Evolutionary conservation across 2,329 filamentous ascomycete genomes (phyloP), one percentile per base, ranked within the genome.

Genomic region (Aspergillus spinulosporus): DNA sequence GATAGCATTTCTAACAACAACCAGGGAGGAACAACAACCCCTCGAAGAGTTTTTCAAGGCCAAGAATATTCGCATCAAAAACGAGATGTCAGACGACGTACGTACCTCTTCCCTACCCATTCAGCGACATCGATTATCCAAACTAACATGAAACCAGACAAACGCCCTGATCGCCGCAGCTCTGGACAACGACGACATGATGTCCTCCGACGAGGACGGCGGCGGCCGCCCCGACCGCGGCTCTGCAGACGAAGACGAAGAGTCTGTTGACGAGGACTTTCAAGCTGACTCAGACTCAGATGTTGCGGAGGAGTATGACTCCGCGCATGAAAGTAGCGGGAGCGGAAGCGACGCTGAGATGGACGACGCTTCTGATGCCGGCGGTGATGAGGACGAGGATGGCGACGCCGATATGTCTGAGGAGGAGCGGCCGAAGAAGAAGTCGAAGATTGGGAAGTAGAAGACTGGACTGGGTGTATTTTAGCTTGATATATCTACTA

Each of bases 11-110:
- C 63, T 72, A 60, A 69, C 60, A 40, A 21, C 21, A 42, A 12
- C 34, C 55, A 83, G 82, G 65, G 94, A 99, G 78, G 94, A 99
- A 72, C 90, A 97, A 75, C 90, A 94, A 76, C 90, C 90, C 5
- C 84, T 99, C n/a, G 94, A 99, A 74, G 87, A 88, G 64, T 99
- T 99, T 79, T 97, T 99, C 84, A 94, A 95, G 76, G 85, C 91
- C 65, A 97, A 97, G 82, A 89, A 88, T 59, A 84, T 99, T 68
- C 90, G 93, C 53, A 92, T 95, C 56, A 97, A 97, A 86, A 99
- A 99, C 74, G 94, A 99, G 77, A 97, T 99, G 79, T 88, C 95
- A 60, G 94, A 97, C 72, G 94, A 99, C 66, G 89, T 90, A 72
- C 87, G 89, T 72, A 64, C 21, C 21, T 21, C 21, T 21, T 21